Conservation (phyloP, 2,329 filamentous ascomycete species). For the Camillea tinctor region DNA sequence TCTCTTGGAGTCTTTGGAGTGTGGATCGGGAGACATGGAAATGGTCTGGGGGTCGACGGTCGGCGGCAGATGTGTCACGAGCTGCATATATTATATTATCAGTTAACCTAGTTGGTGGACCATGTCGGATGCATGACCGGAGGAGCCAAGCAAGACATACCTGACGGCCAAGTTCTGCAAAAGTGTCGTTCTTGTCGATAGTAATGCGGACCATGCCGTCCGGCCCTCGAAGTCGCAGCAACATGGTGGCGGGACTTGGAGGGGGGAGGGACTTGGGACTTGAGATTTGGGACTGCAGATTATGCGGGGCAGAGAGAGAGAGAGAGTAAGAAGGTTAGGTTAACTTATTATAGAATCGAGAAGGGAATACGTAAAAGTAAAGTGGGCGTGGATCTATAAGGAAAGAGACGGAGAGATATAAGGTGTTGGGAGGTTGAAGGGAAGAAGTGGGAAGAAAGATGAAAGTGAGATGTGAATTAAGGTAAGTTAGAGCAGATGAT, state of each 20-base stretch:
- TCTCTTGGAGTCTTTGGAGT: constrained; percentile 55
- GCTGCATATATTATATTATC: constrained; percentile 36
- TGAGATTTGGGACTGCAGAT: too few relatives aligned
- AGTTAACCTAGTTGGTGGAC: constrained; percentile 9
- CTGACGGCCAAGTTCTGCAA: constrained; percentile 59
- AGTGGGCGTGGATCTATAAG: neutral
- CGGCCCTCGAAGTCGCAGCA: constrained; percentile 83
- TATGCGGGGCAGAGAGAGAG: constrained; percentile 1
- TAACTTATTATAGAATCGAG: neutral
- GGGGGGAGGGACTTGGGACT: too few relatives aligned
- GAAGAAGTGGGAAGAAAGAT: neutral
- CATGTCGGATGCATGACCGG: too few relatives aligned
- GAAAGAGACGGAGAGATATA: neutral
- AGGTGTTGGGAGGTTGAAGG: neutral
- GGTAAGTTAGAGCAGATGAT: constrained; percentile 5
- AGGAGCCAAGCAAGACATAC: constrained; percentile 34
- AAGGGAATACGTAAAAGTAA: neutral
- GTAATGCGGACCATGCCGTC: constrained; percentile 90
- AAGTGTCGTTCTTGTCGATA: constrained; percentile 71
- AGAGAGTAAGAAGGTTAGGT: too few relatives aligned
- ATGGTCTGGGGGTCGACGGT: constrained; percentile 62
- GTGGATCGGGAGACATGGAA: constrained; percentile 60
- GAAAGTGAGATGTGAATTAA: neutral
- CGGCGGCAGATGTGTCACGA: constrained; percentile 57
- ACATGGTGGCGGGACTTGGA: constrained; percentile 51